These are phyloP conservation scores for Macrophomina phaseolina DNA, from an alignment of 2,329 filamentous ascomycete species.

Conservation along the genomic window DNA sequence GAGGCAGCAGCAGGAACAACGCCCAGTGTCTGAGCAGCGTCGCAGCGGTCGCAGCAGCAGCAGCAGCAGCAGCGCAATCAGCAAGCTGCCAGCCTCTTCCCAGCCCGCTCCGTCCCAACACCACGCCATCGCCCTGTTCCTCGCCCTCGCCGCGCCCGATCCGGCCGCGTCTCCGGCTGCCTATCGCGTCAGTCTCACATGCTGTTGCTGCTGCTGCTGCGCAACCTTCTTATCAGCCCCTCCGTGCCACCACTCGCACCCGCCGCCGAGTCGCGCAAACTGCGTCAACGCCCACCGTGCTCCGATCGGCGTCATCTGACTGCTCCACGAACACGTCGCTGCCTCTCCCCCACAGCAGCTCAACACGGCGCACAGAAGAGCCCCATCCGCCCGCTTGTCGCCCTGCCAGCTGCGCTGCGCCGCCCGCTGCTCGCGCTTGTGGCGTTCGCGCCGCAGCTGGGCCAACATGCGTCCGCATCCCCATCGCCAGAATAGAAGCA, in stretches of 20 bases:
- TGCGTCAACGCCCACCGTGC: not conserved
- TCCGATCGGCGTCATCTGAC: conserved; percentile 5
- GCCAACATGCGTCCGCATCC: conserved; percentile 3
- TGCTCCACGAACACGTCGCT: conserved; percentile 12
- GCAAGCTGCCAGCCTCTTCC: conserved; percentile 9
- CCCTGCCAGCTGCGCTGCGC: not conserved
- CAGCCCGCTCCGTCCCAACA: conserved; percentile 14
- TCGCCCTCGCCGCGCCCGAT: not conserved
- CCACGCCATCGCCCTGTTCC: not conserved
- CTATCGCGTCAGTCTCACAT: conserved; percentile 7
- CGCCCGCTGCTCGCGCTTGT: not conserved
- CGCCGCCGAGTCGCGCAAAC: conserved; percentile 4
- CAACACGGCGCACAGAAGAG: not conserved
- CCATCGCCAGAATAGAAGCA: conserved; percentile 11
- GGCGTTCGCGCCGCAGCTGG: conserved; percentile 11
- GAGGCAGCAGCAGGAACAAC: too few species aligned
- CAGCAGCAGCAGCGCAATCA: too few species aligned
- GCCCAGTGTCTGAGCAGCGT: too few species aligned
- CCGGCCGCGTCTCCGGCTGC: conserved; percentile 8
- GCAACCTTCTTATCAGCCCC: conserved; percentile 18
- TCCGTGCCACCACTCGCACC: not conserved
- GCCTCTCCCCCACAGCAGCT: conserved; percentile 8
- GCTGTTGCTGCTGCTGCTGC: not conserved
- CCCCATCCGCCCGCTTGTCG: not conserved
- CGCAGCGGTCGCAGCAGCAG: too few species aligned